Base-by-base conservation (phyloP, 2,329 filamentous ascomycete genomes). In the Rhinocladiella similis region DNA sequence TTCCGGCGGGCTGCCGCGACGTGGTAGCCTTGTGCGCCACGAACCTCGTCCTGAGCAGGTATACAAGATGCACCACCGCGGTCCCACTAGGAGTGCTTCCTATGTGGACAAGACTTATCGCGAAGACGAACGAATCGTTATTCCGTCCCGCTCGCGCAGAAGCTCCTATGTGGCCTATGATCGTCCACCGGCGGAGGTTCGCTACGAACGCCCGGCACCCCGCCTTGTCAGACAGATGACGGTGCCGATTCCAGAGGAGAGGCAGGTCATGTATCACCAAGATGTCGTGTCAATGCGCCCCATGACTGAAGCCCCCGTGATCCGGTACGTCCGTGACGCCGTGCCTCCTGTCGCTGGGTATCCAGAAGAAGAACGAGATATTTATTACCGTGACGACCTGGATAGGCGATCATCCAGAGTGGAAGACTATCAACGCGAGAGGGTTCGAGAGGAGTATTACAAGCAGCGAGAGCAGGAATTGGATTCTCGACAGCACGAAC, bases 21-120 rank as follows among this genome's bases (percentile, higher is more conserved):
- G 59, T 35, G 59, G 59, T 19, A 62, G 59, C 20, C 51, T 62
- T 10, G 56, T 50, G n/a, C 54, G 41, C 22, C 18, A 12, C 33
- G 47, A 49, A 18, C 36, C 51, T 13, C 56, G 51, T 13, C 50
- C 47, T 1, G 59, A 62, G 25, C 49, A 42, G 6, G 53, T 52
- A 4, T 62, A 62, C 49, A 62, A 62, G 49, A 53, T 48, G 20
- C 59, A 62, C 29, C 56, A 54, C 22, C 59, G 48, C 18, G 53
- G 56, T 10, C 56, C 56, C 9, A 47, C 22, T 29, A 53, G 54
- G 38, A 47, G 53, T n/a, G 33, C 52, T 27, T 62, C 59, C 7
- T 62, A 62, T 35, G 33, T 43, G 9, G 55, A 57, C 20, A 50
- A 46, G 20, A 41, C 54, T 12, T 59, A 62, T 41, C 51, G 59